A percentile compares a stretch with the other conserved stretches of the same genome.
Evolutionary conservation across 192 early-diverging fungal species (phyloP).

Genomic region (Linderina pennispora): DNA sequence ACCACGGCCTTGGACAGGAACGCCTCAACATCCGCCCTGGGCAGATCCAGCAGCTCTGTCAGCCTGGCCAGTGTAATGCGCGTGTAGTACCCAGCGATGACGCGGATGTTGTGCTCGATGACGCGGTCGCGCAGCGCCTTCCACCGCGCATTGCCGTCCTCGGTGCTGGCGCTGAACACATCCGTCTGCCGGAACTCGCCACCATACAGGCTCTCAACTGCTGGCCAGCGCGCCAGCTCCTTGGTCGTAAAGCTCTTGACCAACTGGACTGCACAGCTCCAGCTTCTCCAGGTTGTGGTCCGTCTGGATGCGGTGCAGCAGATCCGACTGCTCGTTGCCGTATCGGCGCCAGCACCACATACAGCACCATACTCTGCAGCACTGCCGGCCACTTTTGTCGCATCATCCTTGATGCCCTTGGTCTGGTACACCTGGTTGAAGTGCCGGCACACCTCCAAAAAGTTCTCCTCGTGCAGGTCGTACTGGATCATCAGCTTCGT

Average conservation of each 20-base stretch:
- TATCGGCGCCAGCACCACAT: constrained; percentile 85
- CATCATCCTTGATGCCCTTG: constrained; percentile 69
- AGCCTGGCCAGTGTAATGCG: constrained; percentile 80
- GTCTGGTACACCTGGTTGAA: constrained; percentile 90
- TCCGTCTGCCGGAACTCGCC: constrained; percentile 62
- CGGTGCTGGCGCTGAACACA: constrained; percentile 65
- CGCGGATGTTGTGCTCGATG: constrained; percentile 98
- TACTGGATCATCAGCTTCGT: constrained; percentile 95
- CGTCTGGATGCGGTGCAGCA: constrained; percentile 78
- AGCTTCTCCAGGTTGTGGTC: constrained; percentile 78
- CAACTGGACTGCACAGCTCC: constrained; percentile 73
- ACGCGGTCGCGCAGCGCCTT: constrained; percentile 86
- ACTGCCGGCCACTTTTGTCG: constrained; percentile 65
- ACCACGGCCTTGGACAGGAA: constrained; percentile 93
- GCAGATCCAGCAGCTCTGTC: constrained; percentile 85
- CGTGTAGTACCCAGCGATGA: constrained; percentile 94
- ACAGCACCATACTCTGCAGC: constrained; percentile 78
- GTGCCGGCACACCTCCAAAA: constrained; percentile 87
- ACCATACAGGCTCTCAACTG: constrained; percentile 88
- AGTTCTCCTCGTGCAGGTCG: constrained; percentile 85
- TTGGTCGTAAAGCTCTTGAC: constrained; percentile 81
- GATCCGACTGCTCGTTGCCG: constrained; percentile 94
- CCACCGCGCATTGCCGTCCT: constrained; percentile 75
- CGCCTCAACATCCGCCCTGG: constrained; percentile 76
- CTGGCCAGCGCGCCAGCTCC: constrained; percentile 95